Conservation (phyloP, 2,329 filamentous ascomycete genomes). For the Fusarium brachygibbosum region DNA sequence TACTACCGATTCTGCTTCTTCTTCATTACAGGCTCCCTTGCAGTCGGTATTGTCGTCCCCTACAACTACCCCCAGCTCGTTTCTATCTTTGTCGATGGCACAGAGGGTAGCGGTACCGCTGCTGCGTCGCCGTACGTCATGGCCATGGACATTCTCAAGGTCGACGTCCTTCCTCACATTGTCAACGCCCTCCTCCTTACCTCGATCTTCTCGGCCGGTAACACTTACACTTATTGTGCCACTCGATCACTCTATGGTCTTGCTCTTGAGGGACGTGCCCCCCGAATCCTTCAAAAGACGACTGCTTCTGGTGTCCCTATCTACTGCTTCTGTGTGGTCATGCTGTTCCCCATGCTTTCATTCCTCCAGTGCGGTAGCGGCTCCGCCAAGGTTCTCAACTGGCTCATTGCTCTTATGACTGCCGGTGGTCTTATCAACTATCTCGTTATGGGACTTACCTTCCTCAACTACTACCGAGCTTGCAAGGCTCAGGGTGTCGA, state of each 20-base stretch:
- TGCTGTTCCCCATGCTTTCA: conserved; percentile 66
- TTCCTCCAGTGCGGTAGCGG: conserved; percentile 65
- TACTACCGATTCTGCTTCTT: conserved; percentile 80
- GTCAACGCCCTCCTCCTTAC: conserved; percentile 67
- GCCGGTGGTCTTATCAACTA: conserved; percentile 73
- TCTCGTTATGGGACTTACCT: conserved; percentile 65
- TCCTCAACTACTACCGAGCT: conserved; percentile 64
- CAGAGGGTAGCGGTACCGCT: conserved; percentile 58
- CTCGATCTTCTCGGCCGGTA: conserved; percentile 62
- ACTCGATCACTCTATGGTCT: conserved; percentile 66
- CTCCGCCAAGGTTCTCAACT: conserved; percentile 64
- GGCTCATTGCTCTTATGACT: conserved; percentile 69
- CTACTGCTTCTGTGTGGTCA: conserved; percentile 67
- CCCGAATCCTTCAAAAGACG: conserved; percentile 67
- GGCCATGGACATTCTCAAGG: conserved; percentile 68
- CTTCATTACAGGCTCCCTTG: conserved; percentile 77
- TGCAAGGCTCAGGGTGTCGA: conserved; percentile 66
- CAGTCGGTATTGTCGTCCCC: conserved; percentile 75
- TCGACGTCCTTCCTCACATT: conserved; percentile 67
- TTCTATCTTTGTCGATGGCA: conserved; percentile 61
- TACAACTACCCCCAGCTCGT: conserved; percentile 71
- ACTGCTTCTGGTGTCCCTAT: conserved; percentile 73
- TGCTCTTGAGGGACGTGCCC: conserved; percentile 64
- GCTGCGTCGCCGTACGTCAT: conserved; percentile 74
- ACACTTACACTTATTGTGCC: conserved; percentile 66